A percentile compares a stretch with the other conserved stretches of the same genome.
These are phyloP conservation scores for Hanseniaspora thailandica DNA, from an alignment of 805 yeast genomes.

Conservation along the genomic window DNA sequence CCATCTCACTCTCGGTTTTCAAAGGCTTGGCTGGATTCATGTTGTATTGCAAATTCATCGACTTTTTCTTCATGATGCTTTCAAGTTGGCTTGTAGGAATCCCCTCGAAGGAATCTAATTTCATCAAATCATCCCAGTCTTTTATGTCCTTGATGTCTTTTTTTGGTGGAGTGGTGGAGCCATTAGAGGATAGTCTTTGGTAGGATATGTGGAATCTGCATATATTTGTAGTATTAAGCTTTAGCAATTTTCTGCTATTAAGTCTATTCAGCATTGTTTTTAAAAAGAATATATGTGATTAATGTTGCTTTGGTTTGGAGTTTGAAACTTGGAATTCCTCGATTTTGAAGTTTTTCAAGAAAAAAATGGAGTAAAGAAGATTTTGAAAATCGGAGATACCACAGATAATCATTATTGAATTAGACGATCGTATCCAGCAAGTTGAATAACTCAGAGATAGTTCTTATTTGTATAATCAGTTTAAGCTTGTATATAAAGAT, in stretches of 20 bases:
- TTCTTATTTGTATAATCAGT: too few relatives aligned
- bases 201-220: neutral
- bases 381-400: too few relatives aligned
- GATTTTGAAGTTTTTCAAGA: too few relatives aligned
- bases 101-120: conserved; percentile 24
- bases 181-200: neutral
- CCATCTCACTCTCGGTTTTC: conserved; percentile 19
- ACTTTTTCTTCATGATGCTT: conserved; percentile 24
- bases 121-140: conserved; percentile 26
- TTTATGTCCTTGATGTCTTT: conserved; percentile 16
- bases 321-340: too few relatives aligned
- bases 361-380: too few relatives aligned
- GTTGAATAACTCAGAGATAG: too few relatives aligned
- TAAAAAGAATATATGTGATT: too few relatives aligned
- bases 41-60: conserved; percentile 22
- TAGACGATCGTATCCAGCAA: too few relatives aligned
- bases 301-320: neutral
- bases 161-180: neutral
- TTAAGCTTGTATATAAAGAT: too few relatives aligned
- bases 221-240: neutral
- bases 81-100: conserved; percentile 28
- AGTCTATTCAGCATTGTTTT: neutral
- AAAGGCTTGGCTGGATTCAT: conserved; percentile 5
- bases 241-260: neutral
- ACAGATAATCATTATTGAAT: too few relatives aligned